A percentile compares a stretch with the other conserved stretches of the same genome.
These are phyloP conservation scores for Pseudomicrostroma phylloplanum DNA, from an alignment of 1,284 basidiomycete species.

Conservation along the genomic window DNA sequence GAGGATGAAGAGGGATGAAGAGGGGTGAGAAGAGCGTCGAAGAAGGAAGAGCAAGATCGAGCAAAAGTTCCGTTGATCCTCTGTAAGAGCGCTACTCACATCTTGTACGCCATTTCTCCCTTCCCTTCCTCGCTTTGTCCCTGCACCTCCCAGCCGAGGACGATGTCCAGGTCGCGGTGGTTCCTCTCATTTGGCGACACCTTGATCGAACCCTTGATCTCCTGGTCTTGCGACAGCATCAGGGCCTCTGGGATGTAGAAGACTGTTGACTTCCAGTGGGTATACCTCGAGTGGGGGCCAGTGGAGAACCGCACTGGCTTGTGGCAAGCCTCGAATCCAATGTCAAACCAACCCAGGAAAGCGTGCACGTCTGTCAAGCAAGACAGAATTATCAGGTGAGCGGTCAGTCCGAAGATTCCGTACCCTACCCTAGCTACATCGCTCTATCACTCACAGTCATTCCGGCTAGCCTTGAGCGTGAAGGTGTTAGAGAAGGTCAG, in stretches of 20 bases:
- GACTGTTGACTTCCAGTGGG: conserved; percentile 52
- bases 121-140: conserved; percentile 15
- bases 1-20: background rate
- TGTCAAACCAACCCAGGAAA: conserved; percentile 99
- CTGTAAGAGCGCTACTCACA: conserved; percentile 27
- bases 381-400: conserved; percentile 1
- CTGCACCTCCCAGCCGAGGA: conserved; percentile 38
- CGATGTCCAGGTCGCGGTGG: conserved; percentile 48
- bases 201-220: conserved; percentile 35
- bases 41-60: background rate
- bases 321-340: conserved; percentile 90
- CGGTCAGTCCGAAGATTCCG: background rate
- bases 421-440: conserved; percentile 53
- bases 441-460: conserved; percentile 62
- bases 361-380: conserved; percentile 64
- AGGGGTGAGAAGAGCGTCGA: background rate
- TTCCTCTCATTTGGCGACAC: conserved; percentile 46
- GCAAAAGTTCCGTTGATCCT: background rate
- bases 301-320: conserved; percentile 69
- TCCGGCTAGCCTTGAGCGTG: conserved; percentile 72
- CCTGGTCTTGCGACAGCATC: conserved; percentile 40
- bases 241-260: conserved; percentile 48
- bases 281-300: conserved; percentile 48
- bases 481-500: conserved; percentile 79
- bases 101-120: conserved; percentile 47